These are phyloP conservation scores for Calocybe gangraenosa DNA, from an alignment of 768 basidiomycete genomes.

Conservation along the genomic window DNA sequence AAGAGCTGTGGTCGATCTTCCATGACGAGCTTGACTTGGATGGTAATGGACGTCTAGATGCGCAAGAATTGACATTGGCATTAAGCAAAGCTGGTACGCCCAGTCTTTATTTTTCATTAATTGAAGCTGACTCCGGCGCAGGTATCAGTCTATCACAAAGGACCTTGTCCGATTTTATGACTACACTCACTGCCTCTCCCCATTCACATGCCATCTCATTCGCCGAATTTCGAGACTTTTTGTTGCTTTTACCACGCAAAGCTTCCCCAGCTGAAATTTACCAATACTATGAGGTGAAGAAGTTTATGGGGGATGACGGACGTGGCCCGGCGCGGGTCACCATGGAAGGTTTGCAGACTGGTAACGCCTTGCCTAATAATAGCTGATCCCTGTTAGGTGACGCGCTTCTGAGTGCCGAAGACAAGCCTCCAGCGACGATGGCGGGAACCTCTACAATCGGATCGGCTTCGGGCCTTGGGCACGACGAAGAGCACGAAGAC, in stretches of 20 bases:
- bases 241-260: constrained; percentile 80
- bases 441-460: constrained; percentile 9
- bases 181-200: constrained; percentile 67
- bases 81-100: constrained; percentile 66
- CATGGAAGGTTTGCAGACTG: constrained; percentile 70
- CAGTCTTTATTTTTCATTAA: constrained; percentile 15
- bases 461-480: constrained; percentile 13
- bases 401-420: constrained; percentile 74
- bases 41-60: constrained; percentile 78
- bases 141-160: constrained; percentile 68
- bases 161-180: constrained; percentile 80
- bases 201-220: constrained; percentile 71
- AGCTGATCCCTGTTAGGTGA: constrained; percentile 47
- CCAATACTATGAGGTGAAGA: constrained; percentile 70
- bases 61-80: constrained; percentile 34
- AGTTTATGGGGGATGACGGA: constrained; percentile 68
- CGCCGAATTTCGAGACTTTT: constrained; percentile 84
- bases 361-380: constrained; percentile 1
- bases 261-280: constrained; percentile 84
- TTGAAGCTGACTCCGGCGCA: constrained; percentile 26
- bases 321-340: constrained; percentile 76
- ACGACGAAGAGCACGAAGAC: constrained; percentile 39
- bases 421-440: constrained; percentile 44
- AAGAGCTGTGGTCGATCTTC: constrained; percentile 90
- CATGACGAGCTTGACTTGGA: constrained; percentile 89